phyloP scores from a whole-genome alignment of 116 monocot genomes.

The Zostera marina region DNA sequence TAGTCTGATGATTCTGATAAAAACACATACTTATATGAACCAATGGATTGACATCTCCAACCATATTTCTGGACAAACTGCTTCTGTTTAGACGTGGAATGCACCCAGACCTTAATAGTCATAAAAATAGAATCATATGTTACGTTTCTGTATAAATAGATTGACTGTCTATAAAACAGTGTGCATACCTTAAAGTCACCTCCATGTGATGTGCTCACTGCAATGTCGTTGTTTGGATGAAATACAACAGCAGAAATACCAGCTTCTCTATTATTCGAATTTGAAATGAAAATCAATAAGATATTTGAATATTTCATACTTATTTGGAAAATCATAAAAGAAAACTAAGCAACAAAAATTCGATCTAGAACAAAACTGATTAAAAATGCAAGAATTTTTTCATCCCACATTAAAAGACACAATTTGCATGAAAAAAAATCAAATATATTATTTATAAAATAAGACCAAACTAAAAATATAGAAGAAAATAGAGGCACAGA shows the following conservation, averaged over 20 bases:
- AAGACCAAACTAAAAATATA: no score
- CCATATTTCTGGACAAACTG: slow-evolving; percentile 49
- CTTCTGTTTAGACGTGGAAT: slow-evolving; percentile 16
- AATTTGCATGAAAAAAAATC: no score
- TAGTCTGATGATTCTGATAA: neutral
- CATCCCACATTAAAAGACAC: no score
- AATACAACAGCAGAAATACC: slow-evolving; percentile 72
- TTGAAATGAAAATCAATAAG: neutral
- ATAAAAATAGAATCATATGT: slow-evolving; percentile 1
- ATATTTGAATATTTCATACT: neutral
- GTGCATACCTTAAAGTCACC: slow-evolving; percentile 79
- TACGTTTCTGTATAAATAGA: neutral
- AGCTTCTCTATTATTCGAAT: slow-evolving; percentile 28
- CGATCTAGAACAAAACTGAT: no score
- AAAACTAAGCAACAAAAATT: no score
- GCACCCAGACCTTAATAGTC: slow-evolving; percentile 46
- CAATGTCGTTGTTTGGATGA: slow-evolving; percentile 48
- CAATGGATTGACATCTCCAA: slow-evolving; percentile 92
- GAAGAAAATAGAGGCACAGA: no score
- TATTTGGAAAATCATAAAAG: neutral
- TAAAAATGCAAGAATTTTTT: no score
- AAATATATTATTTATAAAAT: no score
- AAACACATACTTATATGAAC: slow-evolving; percentile 73
- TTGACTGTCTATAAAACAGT: neutral
- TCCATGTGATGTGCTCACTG: slow-evolving; percentile 71